Evolutionary conservation across 2,329 filamentous ascomycete genomes (phyloP).

Genomic region (Rhytidhysteron rufulum): DNA sequence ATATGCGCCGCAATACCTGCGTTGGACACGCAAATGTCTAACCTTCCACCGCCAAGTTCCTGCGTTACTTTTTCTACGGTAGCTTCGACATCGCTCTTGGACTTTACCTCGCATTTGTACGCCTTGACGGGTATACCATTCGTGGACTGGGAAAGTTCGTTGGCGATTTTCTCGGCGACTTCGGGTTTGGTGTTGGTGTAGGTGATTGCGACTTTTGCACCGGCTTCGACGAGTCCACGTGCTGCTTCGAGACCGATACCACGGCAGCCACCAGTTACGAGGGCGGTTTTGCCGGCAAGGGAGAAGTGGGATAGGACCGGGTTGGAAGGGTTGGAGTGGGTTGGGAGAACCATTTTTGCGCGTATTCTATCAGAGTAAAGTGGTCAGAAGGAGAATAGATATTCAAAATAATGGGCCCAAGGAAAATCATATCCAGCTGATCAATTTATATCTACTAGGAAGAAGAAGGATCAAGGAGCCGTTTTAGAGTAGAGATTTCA

Average conservation of each 20-base stretch:
- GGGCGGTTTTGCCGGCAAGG: slow-evolving; percentile 7
- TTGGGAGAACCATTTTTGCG: no score
- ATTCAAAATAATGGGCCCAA: no score
- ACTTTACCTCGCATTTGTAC: slow-evolving; percentile 4
- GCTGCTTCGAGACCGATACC: slow-evolving; percentile 9
- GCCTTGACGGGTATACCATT: slow-evolving; percentile 1
- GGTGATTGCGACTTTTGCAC: slow-evolving; percentile 8
- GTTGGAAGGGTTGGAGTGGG: no score
- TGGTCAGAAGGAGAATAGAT: no score
- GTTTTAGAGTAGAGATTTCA: no score
- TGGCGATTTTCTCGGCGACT: slow-evolving; percentile 4
- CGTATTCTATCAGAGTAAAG: no score
- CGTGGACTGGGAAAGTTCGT: slow-evolving; percentile 1
- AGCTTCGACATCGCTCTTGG: not conserved
- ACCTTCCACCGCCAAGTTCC: not conserved
- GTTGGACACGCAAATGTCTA: slow-evolving; percentile 10
- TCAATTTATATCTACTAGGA: no score
- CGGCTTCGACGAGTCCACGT: slow-evolving; percentile 9
- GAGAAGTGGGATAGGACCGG: slow-evolving; percentile 9
- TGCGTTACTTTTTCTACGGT: slow-evolving; percentile 7
- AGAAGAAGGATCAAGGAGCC: no score
- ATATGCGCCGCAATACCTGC: slow-evolving; percentile 4
- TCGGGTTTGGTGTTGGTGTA: slow-evolving; percentile 5
- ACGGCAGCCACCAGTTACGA: slow-evolving; percentile 7
- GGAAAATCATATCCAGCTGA: no score